Evolutionary conservation across 805 yeast species (phyloP).

Genomic region (Candida tammaniensis): DNA sequence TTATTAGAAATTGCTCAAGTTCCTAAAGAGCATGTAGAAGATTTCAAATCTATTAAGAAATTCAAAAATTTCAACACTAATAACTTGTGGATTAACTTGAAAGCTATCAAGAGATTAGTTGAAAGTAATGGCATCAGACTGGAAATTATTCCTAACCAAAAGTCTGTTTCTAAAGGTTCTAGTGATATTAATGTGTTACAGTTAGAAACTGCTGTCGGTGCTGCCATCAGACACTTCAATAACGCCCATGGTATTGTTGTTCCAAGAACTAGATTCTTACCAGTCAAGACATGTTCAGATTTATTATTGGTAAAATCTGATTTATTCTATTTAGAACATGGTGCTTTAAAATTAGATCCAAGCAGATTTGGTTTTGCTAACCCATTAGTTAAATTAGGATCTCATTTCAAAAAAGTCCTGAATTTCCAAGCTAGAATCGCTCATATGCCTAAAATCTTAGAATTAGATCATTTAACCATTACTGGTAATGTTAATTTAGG

Average conservation of each 20-base stretch:
- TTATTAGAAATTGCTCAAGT: constrained; percentile 97
- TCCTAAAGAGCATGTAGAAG: constrained; percentile 97
- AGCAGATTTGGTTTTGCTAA: constrained; percentile 86
- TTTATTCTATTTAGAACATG: constrained; percentile 85
- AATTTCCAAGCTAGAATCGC: constrained; percentile 88
- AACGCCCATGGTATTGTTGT: constrained; percentile 98
- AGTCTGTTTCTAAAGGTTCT: constrained; percentile 75
- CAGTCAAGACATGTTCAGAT: constrained; percentile 97
- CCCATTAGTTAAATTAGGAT: constrained; percentile 93
- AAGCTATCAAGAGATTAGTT: constrained; percentile 89
- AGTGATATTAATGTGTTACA: constrained; percentile 83
- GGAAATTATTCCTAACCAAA: constrained; percentile 95
- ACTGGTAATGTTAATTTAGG: constrained; percentile 96
- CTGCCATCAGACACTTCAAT: constrained; percentile 93
- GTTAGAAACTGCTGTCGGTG: constrained; percentile 98
- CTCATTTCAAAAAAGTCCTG: constrained; percentile 93
- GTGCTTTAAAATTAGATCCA: constrained; percentile 81
- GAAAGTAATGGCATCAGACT: constrained; percentile 77
- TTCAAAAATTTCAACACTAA: constrained; percentile 98
- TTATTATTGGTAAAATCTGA: constrained; percentile 92
- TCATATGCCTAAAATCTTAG: constrained; percentile 94
- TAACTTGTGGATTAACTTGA: constrained; percentile 94
- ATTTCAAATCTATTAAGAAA: constrained; percentile 95
- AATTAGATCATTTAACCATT: constrained; percentile 94
- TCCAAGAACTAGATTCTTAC: constrained; percentile 96